Evolutionary conservation across 495 filamentous ascomycete genomes (phyloP).

Genomic region (Achaetomiella virescens): DNA sequence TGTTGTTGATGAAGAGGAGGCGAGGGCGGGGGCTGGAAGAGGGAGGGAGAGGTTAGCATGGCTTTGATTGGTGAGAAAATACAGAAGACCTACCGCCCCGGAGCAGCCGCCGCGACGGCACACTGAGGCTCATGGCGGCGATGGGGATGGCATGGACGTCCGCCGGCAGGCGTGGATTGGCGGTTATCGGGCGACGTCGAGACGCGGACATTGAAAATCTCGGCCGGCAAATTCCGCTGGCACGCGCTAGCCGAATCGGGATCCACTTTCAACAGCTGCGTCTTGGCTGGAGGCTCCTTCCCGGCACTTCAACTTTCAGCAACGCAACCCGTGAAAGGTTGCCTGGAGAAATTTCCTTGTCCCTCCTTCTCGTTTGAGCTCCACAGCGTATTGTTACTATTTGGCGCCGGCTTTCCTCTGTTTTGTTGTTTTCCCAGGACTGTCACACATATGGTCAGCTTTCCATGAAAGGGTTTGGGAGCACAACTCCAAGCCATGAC

Average conservation of each 20-base stretch:
- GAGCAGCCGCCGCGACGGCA: slow-evolving; percentile 39
- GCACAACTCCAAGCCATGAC: too few relatives aligned
- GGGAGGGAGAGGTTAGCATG: background rate
- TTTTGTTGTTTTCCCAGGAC: too few relatives aligned
- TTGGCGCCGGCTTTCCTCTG: too few relatives aligned
- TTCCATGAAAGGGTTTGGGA: too few relatives aligned
- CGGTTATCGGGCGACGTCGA: background rate
- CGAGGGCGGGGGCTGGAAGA: slow-evolving; percentile 13
- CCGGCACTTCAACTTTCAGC: background rate
- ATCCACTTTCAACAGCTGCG: background rate
- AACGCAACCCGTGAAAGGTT: background rate
- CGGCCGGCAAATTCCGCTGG: slow-evolving; percentile 23
- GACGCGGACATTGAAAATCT: slow-evolving; percentile 15
- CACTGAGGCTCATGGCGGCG: slow-evolving; percentile 40
- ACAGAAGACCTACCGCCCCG: slow-evolving; percentile 28
- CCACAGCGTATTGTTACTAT: background rate
- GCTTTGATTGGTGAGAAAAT: background rate
- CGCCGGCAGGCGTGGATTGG: background rate
- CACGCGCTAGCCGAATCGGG: slow-evolving; percentile 11
- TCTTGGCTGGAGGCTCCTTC: background rate
- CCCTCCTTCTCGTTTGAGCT: background rate
- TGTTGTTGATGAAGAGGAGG: background rate
- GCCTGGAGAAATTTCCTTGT: background rate
- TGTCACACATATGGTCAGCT: too few relatives aligned
- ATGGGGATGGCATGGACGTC: slow-evolving; percentile 21